These are phyloP conservation scores for Mortierella sp. DNA, from an alignment of 371 early-diverging fungal genomes.

Conservation along the genomic window DNA sequence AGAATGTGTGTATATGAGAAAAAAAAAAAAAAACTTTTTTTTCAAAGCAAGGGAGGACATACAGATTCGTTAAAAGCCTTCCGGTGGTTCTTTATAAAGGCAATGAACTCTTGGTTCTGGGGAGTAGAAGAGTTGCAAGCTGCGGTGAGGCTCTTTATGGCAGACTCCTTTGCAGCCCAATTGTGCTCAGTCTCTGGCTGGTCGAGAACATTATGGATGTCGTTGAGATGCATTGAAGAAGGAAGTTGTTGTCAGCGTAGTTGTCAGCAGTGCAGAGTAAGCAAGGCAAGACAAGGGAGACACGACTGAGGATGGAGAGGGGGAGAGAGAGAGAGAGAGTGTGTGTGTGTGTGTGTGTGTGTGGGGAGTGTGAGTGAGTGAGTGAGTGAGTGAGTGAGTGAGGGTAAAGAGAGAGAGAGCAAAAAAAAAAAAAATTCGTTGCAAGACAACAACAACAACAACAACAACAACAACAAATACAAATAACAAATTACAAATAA, in stretches of 20 bases:
- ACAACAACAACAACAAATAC: not conserved
- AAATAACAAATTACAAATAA: too few species aligned
- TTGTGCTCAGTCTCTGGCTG: conserved; percentile 56
- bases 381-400: not conserved
- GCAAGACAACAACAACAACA: not conserved
- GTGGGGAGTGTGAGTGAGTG: not conserved
- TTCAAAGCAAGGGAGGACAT: not conserved
- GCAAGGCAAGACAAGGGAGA: not conserved
- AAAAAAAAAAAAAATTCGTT: not conserved
- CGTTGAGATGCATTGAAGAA: conserved; percentile 35
- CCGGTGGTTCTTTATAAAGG: conserved; percentile 51
- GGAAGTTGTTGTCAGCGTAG: not conserved
- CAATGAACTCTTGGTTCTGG: conserved; percentile 39
- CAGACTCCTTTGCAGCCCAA: conserved; percentile 51
- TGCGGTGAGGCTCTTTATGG: conserved; percentile 32
- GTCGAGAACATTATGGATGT: conserved; percentile 48
- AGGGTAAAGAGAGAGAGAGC: conserved; percentile 4
- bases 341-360: not conserved
- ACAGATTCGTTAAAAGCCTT: conserved; percentile 42
- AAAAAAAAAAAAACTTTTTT: not conserved
- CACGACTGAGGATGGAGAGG: too few species aligned
- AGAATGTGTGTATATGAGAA: too few species aligned
- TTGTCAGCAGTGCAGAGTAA: not conserved
- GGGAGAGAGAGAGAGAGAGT: not conserved
- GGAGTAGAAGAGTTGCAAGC: conserved; percentile 44